These are phyloP conservation scores for Blastobotrys indianensis DNA, from an alignment of 1,139 yeast species.

Conservation along the genomic window DNA sequence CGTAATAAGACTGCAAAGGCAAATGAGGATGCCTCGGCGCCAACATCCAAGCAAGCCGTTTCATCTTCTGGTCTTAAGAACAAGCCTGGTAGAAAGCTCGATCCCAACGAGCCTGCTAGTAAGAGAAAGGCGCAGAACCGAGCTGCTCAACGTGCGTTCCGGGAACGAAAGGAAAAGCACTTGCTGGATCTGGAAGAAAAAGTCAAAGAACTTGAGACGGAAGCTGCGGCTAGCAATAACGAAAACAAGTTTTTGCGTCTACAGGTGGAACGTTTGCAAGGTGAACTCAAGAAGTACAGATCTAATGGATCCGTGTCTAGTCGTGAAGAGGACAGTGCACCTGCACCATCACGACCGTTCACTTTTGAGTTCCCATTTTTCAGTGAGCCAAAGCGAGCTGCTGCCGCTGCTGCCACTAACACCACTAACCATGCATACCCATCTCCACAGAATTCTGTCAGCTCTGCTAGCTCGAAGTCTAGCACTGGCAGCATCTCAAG, in stretches of 20 bases:
- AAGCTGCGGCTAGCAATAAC: constrained; percentile 54
- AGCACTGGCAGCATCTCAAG: background rate
- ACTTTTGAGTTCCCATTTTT: constrained; percentile 42
- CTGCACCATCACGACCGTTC: constrained; percentile 17
- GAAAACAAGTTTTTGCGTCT: constrained; percentile 70
- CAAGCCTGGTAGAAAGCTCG: constrained; percentile 67
- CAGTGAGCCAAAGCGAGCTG: constrained; percentile 1
- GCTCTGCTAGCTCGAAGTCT: background rate
- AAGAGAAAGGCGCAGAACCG: constrained; percentile 95
- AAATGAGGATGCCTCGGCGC: background rate
- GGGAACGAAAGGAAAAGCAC: constrained; percentile 87
- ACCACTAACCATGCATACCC: constrained; percentile 5
- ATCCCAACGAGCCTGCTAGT: constrained; percentile 70
- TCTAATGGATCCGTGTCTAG: background rate
- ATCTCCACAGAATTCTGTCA: background rate
- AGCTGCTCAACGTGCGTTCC: constrained; percentile 94
- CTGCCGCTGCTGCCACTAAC: background rate
- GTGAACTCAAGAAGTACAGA: constrained; percentile 56
- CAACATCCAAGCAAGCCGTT: background rate
- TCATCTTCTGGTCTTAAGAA: constrained; percentile 5
- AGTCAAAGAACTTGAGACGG: constrained; percentile 63
- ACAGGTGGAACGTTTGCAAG: constrained; percentile 70
- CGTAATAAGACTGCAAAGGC: constrained; percentile 1
- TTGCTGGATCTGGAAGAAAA: constrained; percentile 81
- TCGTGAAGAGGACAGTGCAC: background rate